Percentiles rank a stretch among this genome's conserved stretches.
These are phyloP conservation scores for Paecilomyces sp. DNA, from an alignment of 2,329 filamentous ascomycete genomes.

Conservation along the genomic window DNA sequence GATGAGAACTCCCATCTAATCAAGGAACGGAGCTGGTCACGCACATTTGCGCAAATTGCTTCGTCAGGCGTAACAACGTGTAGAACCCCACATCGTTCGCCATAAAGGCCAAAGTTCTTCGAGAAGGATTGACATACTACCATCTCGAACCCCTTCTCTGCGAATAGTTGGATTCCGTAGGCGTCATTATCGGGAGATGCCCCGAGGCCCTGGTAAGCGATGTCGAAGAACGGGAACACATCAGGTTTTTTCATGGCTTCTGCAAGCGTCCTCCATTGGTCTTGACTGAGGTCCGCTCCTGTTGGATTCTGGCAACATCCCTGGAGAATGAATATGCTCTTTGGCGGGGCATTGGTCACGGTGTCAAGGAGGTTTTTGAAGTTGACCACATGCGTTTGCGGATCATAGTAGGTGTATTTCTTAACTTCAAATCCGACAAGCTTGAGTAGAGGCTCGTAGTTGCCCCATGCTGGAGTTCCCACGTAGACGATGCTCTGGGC, in stretches of 20 bases:
- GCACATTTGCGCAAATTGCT: background rate
- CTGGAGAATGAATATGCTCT: background rate
- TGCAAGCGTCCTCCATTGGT: background rate
- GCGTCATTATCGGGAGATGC: background rate
- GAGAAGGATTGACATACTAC: slow-evolving; percentile 11
- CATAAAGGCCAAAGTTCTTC: slow-evolving; percentile 65
- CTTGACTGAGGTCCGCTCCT: background rate
- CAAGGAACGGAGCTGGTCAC: background rate
- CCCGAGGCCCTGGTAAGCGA: background rate
- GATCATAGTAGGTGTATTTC: background rate
- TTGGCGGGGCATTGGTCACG: background rate
- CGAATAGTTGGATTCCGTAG: background rate
- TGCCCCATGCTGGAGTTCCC: background rate
- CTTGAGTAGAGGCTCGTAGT: background rate
- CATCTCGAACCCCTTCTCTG: background rate
- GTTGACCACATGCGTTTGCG: background rate
- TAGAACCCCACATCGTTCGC: slow-evolving; percentile 87
- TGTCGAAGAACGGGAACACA: background rate
- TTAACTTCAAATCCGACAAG: background rate
- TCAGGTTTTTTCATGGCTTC: background rate
- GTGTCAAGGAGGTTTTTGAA: background rate
- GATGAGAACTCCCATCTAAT: background rate
- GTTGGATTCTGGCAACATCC: background rate
- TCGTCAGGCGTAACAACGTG: slow-evolving; percentile 59
- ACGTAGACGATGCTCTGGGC: background rate